Base-by-base conservation (phyloP, 73 alveolate genomes). In the Diophrys appendiculata region DNA sequence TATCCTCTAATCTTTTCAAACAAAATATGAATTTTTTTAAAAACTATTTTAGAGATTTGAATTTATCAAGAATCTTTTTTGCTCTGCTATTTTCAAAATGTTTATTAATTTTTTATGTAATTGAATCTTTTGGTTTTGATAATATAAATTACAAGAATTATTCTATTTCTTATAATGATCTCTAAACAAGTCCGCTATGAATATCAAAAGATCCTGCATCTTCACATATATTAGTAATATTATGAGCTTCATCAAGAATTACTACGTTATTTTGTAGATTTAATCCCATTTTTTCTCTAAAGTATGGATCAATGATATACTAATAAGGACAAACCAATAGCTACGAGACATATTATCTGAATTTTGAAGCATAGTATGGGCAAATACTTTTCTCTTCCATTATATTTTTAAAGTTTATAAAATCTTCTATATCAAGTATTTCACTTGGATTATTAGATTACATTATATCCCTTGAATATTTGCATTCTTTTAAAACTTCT, bases 181-280 rank as follows among this genome's bases (percentile, higher is more conserved):
- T n/a, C n/a, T n/a, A n/a, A n/a, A n/a, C n/a, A n/a, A n/a, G n/a
- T n/a, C n/a, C n/a, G n/a, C n/a, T n/a, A n/a, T n/a, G n/a, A 26
- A 29, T 54, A 18, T 55, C 79, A 78, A 89, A 56, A 76, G 92
- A 29, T 70, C 86, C 77, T 53, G 86, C 83, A 72, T 89, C 88
- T 77, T 94, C 97, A 31, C 96, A 93, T 71, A 81, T 85, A 52
- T 89, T 80, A 18, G 52, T 32, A 43, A 72, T 72, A 72, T 72
- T 72, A 72, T 72, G 81, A 24, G 81, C 81, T 72, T 72, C 81
- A 43, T 72, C 81, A 43, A 72, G 52, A 1, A 72, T 13, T 26
- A 72, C n/a, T 28, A 70, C 65, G 22, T 65, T 31, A 25, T 70
- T 70, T 65, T 33, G 68, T 3, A 70, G 2, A 5, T 31, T 32